Evolutionary conservation across 78 protist genomes (phyloP), one percentile per base, ranked within the genome.

Genomic region (Dictyostelium intermedium): DNA sequence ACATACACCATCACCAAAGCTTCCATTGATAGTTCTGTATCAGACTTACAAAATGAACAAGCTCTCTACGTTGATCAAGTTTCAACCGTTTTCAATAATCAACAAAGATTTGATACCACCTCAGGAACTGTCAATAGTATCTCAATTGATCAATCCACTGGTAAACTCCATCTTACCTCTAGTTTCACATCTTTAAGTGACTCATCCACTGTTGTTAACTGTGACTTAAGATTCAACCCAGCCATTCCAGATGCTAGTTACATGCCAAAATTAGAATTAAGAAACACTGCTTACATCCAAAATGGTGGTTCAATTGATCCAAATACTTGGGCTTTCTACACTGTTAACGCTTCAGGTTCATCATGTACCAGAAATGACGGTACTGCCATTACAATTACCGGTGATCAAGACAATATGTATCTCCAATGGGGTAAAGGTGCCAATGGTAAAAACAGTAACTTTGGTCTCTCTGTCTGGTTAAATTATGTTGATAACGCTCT

Each of bases 361-460:
- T 6, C 37, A 5, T 89, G 82, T 35, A 56, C 43, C 6, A 7
- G 16, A 14, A 63, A 79, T n/a, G 47, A 32, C 30, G 87, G 80
- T 37, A 47, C 3, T 3, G 20, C 50, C 20, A 47, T 87, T 25
- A 78, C 70, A 5, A 35, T 87, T 30, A 27, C 41, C 43, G 84
- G 80, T 78, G 66, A 13, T 27, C 79, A 72, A 14, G 79, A 72
- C 18, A 43, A 41, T 0, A 86, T 86, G 84, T 66, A 43, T 56
- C 23, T 80, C 16, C 94, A 89, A 89, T 34, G 82, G 10, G 94
- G 94, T 70, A 34, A 11, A 8, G 94, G 94, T 81, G 94, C 87
- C 13, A 69, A 63, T 2, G 94, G 94, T 45, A 89, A 89, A 70
- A 89, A 89, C 37, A n/a, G 35, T 23, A 79, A 89, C 87, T 89